phyloP scores from a whole-genome alignment of 768 basidiomycete species.

The Auriscalpium microsporum region DNA sequence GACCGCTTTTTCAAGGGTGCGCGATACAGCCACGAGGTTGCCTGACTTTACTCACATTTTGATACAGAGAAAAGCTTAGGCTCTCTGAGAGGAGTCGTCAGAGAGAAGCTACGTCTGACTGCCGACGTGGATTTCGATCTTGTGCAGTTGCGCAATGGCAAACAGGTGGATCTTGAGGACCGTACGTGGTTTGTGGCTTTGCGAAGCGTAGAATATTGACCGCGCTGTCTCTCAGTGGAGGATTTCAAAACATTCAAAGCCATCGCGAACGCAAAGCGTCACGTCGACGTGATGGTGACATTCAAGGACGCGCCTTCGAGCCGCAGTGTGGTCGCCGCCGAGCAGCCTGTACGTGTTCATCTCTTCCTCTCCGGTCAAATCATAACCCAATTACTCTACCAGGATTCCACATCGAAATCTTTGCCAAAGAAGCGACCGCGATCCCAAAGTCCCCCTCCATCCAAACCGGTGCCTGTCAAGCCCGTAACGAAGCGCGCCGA shows the following conservation, averaged over 20 bases:
- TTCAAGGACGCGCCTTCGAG: background rate
- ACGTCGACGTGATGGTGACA: conserved; percentile 8
- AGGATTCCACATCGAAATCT: too few relatives aligned
- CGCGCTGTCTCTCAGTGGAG: conserved; percentile 42
- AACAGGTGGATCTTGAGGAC: conserved; percentile 64
- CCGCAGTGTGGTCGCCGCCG: too few relatives aligned
- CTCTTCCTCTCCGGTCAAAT: too few relatives aligned
- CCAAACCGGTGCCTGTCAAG: background rate
- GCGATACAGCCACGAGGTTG: background rate
- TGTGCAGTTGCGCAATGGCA: conserved; percentile 45
- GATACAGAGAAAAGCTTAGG: conserved; percentile 50
- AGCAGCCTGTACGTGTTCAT: too few relatives aligned
- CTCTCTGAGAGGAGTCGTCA: conserved; percentile 48
- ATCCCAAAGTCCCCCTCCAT: too few relatives aligned
- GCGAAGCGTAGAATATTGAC: background rate
- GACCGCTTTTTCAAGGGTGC: conserved; percentile 46
- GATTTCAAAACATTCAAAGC: conserved; percentile 69
- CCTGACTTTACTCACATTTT: conserved; percentile 3
- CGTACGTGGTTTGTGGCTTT: conserved; percentile 35
- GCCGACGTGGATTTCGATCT: conserved; percentile 29
- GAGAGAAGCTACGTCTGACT: conserved; percentile 50
- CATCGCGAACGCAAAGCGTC: conserved; percentile 29
- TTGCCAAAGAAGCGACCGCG: background rate
- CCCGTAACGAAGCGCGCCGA: background rate
- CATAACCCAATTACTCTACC: too few relatives aligned